Base-by-base conservation (phyloP, 2,329 filamentous ascomycete species). In the Penicillium sp. region DNA sequence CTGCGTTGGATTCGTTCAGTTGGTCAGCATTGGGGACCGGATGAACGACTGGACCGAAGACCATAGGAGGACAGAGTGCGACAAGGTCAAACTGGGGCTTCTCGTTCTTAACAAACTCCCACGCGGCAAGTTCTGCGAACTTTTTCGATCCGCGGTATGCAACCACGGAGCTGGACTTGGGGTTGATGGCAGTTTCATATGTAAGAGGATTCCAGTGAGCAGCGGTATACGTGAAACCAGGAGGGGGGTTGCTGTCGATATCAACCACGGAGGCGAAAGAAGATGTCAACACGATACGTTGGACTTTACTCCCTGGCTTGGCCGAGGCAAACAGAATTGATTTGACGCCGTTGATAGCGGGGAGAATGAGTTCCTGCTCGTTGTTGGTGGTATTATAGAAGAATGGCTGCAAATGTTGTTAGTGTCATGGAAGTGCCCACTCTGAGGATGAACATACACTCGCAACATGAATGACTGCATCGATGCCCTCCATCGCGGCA, bases 291-390 rank as follows among this genome's bases (percentile, higher is more conserved):
- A 73, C 65, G 13, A 73, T 56, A 4, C 70, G 68, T 14, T 62
- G 60, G 19, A 71, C 62, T 19, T 52, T 56, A 13, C 57, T 60
- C 6, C 59, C 61, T 40, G 61, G 58, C n/a, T 63, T 56, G 4
- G 66, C 59, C 11, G 66, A 67, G 4, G 74, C 73, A 3, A 72
- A 69, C 9, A 83, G 65, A 18, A 83, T 72, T 0, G 78, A 74
- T 4, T 69, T 72, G 2, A 81, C 77, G 2, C 81, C 80, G 41
- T 79, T 78, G 33, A 82, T 78, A 1, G 80, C 79, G 0, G 81
- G 81, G 4, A 73, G 56, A 2, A 83, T 71, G 0, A 82, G 69
- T 50, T 70, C 69, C 39, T 78, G 73, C 57, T 81, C 79, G 55
- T 80, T 81, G 60, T 81, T 68, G 16, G 67, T 75, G 2, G 75